phyloP scores from a whole-genome alignment of 2,329 filamentous ascomycete genomes.

The Colletotrichum euphorbiae region DNA sequence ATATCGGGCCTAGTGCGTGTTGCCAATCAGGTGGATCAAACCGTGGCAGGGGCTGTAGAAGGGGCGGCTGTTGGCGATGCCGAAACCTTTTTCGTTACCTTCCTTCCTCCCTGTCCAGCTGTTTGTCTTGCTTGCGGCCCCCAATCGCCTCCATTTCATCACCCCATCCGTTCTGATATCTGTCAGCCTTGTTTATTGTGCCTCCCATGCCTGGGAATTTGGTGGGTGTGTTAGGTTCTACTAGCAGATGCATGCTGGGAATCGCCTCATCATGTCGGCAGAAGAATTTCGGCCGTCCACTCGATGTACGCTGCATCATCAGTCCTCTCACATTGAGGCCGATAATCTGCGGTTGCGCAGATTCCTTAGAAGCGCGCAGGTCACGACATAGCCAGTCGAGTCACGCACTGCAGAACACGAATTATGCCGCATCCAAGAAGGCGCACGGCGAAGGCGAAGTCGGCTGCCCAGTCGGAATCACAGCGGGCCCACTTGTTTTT shows the following conservation, averaged over 20 bases:
- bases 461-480: slow-evolving; percentile 10
- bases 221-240: slow-evolving; percentile 26
- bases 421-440: slow-evolving; percentile 17
- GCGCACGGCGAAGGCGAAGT: slow-evolving; percentile 18
- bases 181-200: slow-evolving; percentile 14
- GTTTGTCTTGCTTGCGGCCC: neutral
- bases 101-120: slow-evolving; percentile 12
- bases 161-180: slow-evolving; percentile 23
- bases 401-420: slow-evolving; percentile 17
- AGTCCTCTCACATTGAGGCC: neutral
- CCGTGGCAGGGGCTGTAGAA: slow-evolving; percentile 36
- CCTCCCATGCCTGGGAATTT: slow-evolving; percentile 4
- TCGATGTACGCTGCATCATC: neutral
- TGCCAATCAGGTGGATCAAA: slow-evolving; percentile 40
- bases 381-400: slow-evolving; percentile 15
- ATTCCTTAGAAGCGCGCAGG: neutral
- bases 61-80: slow-evolving; percentile 37
- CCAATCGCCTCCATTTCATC: neutral
- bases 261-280: slow-evolving; percentile 28
- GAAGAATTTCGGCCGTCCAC: slow-evolving; percentile 5
- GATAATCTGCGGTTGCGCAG: slow-evolving; percentile 1
- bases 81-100: slow-evolving; percentile 38
- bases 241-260: slow-evolving; percentile 5
- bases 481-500: slow-evolving; percentile 7
- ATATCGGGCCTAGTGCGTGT: slow-evolving; percentile 11